Percentiles rank a stretch among this genome's conserved stretches.
phyloP scores from a whole-genome alignment of 345 rosid genomes.

The Sonneratia caseolaris region DNA sequence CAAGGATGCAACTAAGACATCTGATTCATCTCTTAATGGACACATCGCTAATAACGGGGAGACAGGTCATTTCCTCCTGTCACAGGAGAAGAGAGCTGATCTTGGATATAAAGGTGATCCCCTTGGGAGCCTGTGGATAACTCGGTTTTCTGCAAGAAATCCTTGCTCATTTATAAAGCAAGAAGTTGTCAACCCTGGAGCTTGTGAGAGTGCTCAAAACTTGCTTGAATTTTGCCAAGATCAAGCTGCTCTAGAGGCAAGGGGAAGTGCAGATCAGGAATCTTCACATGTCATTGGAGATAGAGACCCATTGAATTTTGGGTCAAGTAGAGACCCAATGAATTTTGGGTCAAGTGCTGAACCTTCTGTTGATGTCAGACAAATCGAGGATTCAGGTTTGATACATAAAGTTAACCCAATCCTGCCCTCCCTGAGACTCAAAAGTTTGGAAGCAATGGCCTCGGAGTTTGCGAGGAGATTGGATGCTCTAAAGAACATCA shows the following conservation, averaged over 20 bases:
- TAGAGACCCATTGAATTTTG: conserved; percentile 12
- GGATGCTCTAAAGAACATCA: conserved; percentile 55
- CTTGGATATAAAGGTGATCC: conserved; percentile 31
- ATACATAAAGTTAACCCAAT: conserved; percentile 15
- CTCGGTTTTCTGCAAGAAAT: conserved; percentile 50
- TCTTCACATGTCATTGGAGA: conserved; percentile 1
- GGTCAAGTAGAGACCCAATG: conserved; percentile 13
- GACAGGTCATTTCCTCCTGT: conserved; percentile 20
- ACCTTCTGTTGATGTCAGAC: conserved; percentile 23
- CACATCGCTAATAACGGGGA: conserved; percentile 12
- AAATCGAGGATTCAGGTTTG: conserved; percentile 22
- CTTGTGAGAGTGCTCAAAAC: conserved; percentile 21
- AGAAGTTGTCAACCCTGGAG: conserved; percentile 13
- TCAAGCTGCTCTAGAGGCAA: conserved; percentile 11
- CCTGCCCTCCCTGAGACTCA: conserved; percentile 26
- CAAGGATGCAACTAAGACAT: conserved; percentile 24
- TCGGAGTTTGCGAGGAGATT: conserved; percentile 60
- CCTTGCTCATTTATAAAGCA: conserved; percentile 17
- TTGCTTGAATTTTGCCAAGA: conserved; percentile 12
- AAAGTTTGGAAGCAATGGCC: conserved; percentile 53
- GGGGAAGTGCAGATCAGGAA: conserved; percentile 13
- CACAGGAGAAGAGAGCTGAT: conserved; percentile 25
- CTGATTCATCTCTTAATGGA: conserved; percentile 31
- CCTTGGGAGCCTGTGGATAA: conserved; percentile 61
- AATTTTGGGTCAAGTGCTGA: conserved; percentile 17